phyloP scores from a whole-genome alignment of 768 basidiomycete genomes.

The Brasilioporus rufonigricans region DNA sequence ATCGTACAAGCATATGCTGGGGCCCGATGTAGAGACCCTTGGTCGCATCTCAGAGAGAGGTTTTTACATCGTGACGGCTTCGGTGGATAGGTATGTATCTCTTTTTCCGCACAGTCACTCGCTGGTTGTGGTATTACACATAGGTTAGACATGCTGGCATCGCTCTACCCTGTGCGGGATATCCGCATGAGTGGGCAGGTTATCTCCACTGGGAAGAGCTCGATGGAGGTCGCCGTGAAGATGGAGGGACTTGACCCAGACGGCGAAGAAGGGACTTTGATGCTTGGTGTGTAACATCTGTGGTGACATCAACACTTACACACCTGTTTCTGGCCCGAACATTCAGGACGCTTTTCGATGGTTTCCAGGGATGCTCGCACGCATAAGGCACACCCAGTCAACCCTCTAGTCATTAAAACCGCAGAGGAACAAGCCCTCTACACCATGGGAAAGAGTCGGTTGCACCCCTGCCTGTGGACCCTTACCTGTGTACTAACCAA shows the following conservation, averaged over 20 bases:
- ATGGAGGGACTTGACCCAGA: conserved; percentile 64
- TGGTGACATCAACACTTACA: not conserved
- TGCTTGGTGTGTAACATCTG: conserved; percentile 46
- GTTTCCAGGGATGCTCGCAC: conserved; percentile 74
- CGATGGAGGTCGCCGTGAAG: conserved; percentile 85
- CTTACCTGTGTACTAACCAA: not conserved
- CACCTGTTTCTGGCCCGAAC: not conserved
- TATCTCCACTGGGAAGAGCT: conserved; percentile 71
- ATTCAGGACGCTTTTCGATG: conserved; percentile 86
- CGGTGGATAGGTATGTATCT: conserved; percentile 61
- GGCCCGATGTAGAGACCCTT: conserved; percentile 54
- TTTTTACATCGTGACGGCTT: conserved; percentile 82
- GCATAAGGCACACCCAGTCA: conserved; percentile 61
- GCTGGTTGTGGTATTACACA: not conserved
- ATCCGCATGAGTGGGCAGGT: conserved; percentile 78
- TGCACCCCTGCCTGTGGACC: not conserved
- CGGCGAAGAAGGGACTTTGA: conserved; percentile 54
- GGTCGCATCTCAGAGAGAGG: conserved; percentile 59
- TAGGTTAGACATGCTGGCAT: conserved; percentile 67
- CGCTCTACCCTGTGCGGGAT: conserved; percentile 59
- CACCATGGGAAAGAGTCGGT: conserved; percentile 65
- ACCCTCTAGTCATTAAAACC: conserved; percentile 56
- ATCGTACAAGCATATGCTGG: conserved; percentile 79
- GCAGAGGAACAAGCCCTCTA: conserved; percentile 63
- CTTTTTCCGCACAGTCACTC: not conserved